phyloP scores from a whole-genome alignment of 768 basidiomycete species.

The Russula sp. region DNA sequence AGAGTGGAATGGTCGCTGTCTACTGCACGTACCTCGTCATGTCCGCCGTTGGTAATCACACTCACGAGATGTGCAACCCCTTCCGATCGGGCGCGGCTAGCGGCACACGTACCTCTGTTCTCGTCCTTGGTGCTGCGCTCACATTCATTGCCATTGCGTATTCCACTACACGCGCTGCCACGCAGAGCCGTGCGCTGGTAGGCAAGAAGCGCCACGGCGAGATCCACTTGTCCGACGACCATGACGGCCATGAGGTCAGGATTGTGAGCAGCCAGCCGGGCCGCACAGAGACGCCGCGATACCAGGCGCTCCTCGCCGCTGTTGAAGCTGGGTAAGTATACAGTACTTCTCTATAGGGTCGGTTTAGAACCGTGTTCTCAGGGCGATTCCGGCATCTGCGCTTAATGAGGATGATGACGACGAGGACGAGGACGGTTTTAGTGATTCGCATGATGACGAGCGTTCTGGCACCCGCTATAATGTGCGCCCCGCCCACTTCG shows the following conservation, averaged over 20 bases:
- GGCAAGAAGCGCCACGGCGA: conserved; percentile 63
- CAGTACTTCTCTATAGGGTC: background rate
- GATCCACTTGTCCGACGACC: conserved; percentile 53
- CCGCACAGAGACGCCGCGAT: conserved; percentile 78
- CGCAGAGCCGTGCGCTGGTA: conserved; percentile 85
- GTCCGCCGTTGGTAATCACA: conserved; percentile 90
- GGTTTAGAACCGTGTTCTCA: conserved; percentile 28
- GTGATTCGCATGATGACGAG: conserved; percentile 87
- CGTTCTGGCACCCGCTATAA: conserved; percentile 92
- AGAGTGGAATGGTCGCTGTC: conserved; percentile 93
- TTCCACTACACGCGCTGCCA: conserved; percentile 93
- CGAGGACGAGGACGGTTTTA: conserved; percentile 66
- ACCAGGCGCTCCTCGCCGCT: conserved; percentile 91
- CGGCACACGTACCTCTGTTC: conserved; percentile 76
- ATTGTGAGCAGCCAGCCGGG: conserved; percentile 81
- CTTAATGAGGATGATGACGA: conserved; percentile 67
- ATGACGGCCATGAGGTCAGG: conserved; percentile 59
- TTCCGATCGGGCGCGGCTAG: conserved; percentile 48
- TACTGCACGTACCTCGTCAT: conserved; percentile 96
- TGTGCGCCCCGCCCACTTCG: conserved; percentile 44
- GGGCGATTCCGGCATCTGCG: conserved; percentile 90
- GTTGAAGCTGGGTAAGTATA: conserved; percentile 83
- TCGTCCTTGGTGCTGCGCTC: conserved; percentile 87
- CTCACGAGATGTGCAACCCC: conserved; percentile 84
- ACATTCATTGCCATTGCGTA: conserved; percentile 99